Evolutionary conservation across 129 eudicot species (phyloP).

Genomic region (Arctium minus): DNA sequence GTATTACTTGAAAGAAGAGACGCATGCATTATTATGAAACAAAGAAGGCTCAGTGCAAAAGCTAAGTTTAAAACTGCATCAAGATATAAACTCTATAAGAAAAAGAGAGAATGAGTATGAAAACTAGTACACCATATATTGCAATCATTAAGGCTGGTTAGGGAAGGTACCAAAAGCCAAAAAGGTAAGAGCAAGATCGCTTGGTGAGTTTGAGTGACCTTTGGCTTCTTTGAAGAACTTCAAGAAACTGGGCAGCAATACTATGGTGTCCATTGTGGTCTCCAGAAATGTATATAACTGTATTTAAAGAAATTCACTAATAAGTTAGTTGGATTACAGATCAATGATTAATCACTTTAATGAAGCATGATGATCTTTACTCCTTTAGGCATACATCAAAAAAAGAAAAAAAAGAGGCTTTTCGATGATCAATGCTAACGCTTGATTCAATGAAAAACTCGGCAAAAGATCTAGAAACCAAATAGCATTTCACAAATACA

Average conservation of each 20-base stretch:
- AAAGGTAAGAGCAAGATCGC: slow-evolving; percentile 69
- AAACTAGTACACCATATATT: neutral
- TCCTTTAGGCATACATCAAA: too few species aligned
- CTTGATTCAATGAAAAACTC: too few species aligned
- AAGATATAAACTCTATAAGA: slow-evolving; percentile 59
- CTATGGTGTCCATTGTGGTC: slow-evolving; percentile 61
- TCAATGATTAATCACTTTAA: neutral
- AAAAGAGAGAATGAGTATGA: slow-evolving; percentile 32
- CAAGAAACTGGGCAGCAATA: slow-evolving; percentile 63
- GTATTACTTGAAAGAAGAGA: slow-evolving; percentile 78
- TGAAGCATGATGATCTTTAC: neutral
- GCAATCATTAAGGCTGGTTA: neutral
- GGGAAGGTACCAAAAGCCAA: slow-evolving; percentile 62
- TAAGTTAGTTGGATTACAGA: neutral
- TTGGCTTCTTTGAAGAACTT: slow-evolving; percentile 55
- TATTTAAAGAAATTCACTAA: neutral
- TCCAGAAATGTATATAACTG: slow-evolving; percentile 79
- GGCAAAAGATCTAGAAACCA: too few species aligned
- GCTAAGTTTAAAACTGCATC: slow-evolving; percentile 94
- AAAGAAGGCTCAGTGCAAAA: slow-evolving; percentile 76
- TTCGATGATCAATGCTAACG: too few species aligned
- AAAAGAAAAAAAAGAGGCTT: too few species aligned
- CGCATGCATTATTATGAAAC: slow-evolving; percentile 74
- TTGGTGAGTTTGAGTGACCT: slow-evolving; percentile 51
- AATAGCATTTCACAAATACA: too few species aligned